Evolutionary conservation across 2,329 filamentous ascomycete species (phyloP), one percentile per base, ranked within the genome.

Genomic region (Alternaria arbusti): DNA sequence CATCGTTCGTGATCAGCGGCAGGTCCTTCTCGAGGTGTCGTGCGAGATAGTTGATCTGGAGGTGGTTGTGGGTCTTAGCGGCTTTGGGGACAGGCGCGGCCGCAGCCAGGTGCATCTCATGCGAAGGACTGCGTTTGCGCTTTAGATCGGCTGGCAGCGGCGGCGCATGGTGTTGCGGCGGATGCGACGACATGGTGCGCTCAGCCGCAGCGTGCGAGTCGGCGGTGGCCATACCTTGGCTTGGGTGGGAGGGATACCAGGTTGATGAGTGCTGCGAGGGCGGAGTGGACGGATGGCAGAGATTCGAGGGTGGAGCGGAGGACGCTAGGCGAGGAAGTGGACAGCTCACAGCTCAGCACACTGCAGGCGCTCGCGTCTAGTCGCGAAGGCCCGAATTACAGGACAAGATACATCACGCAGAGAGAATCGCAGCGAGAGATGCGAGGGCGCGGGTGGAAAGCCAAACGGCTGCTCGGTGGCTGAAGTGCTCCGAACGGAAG

Each of bases 1-100:
- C 92, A 59, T 89, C 86, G 67, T 85, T 84, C 61, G 84, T 87
- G 66, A 90, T 85, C 20, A 90, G 83, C 32, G 88, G 88, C 25
- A 90, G 82, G 72, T 89, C 88, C 43, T 88, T 85, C 36, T 85
- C 82, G 70, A 87, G 86, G 65, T 89, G 88, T 45, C 88, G 84
- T 54, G 87, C 88, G 57, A 90, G 86, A 70, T 90, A 90, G 79
- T 90, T 90, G 81, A 90, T 90, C 77, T 89, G 88, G 47, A 90
- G 82, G 72, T 89, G 87, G 75, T 86, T 87, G 74, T 83, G 84
- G 55, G 82, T 86, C 78, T 87, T 88, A 74, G 81, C 82, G 58
- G 82, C 76, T 77, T 88, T 89, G 71, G 84, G 78, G 13, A 80
- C 71, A 40, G 80, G 79, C 63, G 74, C 75, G 60, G 77, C 65